A percentile compares a stretch with the other conserved stretches of the same genome.
Conservation (phyloP, 164 flowering plant genomes). For the Nymphaea thermarum region DNA sequence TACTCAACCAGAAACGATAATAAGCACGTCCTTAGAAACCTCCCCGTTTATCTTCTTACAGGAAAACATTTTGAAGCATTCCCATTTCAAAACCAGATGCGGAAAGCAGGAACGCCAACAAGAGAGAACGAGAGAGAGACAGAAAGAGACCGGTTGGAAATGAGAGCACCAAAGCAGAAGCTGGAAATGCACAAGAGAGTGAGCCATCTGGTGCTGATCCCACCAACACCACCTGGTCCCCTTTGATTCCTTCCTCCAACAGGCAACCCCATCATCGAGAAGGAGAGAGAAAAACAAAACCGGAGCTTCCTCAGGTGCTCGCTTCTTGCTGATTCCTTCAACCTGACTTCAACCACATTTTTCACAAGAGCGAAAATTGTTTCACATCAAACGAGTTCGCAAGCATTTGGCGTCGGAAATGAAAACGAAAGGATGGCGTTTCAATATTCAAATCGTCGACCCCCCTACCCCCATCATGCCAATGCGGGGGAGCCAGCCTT, state of each 20-base stretch:
- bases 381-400: neutral
- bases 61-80: neutral
- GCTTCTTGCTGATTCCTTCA: neutral
- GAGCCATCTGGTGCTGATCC: constrained; percentile 63
- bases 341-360: neutral
- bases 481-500: too few species aligned
- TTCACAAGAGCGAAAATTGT: neutral
- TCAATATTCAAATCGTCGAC: too few species aligned
- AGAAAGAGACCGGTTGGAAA: constrained; percentile 51
- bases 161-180: constrained; percentile 60
- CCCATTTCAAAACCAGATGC: neutral
- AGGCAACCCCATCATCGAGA: constrained; percentile 16
- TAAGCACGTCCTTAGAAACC: neutral
- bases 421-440: too few species aligned
- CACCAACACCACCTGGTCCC: constrained; percentile 18
- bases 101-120: too few species aligned
- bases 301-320: neutral
- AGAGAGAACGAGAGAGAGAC: constrained; percentile 5
- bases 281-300: neutral
- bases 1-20: neutral
- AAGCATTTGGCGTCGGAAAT: too few species aligned
- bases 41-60: neutral
- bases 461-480: too few species aligned
- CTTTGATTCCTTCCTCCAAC: constrained; percentile 27
- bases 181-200: constrained; percentile 60